Conservation (phyloP, 1,139 yeast species). For the Geotrichum histeridarum region DNA sequence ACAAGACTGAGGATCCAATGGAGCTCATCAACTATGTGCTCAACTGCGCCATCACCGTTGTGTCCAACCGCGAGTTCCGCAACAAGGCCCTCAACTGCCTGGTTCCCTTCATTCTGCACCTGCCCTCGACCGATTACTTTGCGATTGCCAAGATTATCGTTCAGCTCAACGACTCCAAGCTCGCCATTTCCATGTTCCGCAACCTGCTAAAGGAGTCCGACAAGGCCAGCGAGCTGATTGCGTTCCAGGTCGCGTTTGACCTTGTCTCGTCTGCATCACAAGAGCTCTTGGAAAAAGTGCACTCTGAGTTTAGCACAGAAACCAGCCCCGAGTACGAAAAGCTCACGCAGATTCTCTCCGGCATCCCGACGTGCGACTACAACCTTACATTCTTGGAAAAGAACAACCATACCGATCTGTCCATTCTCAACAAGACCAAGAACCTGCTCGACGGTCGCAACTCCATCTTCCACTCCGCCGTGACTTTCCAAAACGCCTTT, state of each 20-base stretch:
- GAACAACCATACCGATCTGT: conserved; percentile 81
- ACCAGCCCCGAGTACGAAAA: conserved; percentile 38
- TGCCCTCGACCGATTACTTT: conserved; percentile 66
- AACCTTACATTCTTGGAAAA: conserved; percentile 82
- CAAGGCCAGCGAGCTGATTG: conserved; percentile 47
- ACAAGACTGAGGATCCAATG: conserved; percentile 39
- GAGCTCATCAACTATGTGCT: conserved; percentile 68
- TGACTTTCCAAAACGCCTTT: conserved; percentile 90
- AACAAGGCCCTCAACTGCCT: conserved; percentile 57
- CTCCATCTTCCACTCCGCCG: conserved; percentile 92
- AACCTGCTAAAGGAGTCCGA: conserved; percentile 45
- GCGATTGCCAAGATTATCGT: conserved; percentile 81
- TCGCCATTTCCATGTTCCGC: conserved; percentile 66
- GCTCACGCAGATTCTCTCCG: conserved; percentile 70
- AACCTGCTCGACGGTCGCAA: conserved; percentile 82
- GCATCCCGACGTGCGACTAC: conserved; percentile 91
- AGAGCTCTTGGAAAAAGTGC: conserved; percentile 66
- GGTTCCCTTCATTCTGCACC: conserved; percentile 54
- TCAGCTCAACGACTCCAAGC: conserved; percentile 68
- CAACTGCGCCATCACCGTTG: conserved; percentile 64
- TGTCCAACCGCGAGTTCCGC: conserved; percentile 63
- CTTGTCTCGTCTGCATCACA: conserved; percentile 91
- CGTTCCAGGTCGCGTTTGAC: conserved; percentile 94
- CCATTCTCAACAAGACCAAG: conserved; percentile 77
- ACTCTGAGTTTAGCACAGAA: conserved; percentile 41